These are phyloP conservation scores for Pugionium cornutum DNA, from an alignment of 345 rosid genomes.

Conservation along the genomic window DNA sequence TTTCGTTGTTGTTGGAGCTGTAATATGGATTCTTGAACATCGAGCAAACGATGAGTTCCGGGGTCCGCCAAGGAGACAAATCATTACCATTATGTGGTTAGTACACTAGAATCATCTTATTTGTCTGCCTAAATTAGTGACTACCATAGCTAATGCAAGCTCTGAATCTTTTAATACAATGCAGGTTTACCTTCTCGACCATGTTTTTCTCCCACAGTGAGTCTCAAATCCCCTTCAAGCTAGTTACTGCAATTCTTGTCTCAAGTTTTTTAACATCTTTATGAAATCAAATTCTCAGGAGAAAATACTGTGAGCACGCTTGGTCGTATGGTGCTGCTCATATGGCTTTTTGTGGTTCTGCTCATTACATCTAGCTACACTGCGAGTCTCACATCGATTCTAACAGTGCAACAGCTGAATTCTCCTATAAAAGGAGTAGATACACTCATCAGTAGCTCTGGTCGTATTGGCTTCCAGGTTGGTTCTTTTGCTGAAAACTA, in stretches of 20 bases:
- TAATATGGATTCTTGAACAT: constrained; percentile 93
- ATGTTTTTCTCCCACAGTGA: constrained; percentile 89
- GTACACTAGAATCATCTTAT: constrained; percentile 33
- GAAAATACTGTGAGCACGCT: constrained; percentile 81
- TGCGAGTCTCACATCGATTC: constrained; percentile 89
- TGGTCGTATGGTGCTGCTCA: constrained; percentile 74
- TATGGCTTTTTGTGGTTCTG: constrained; percentile 88
- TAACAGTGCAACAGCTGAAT: constrained; percentile 80
- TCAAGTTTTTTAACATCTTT: constrained; percentile 22
- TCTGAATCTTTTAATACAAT: constrained; percentile 10
- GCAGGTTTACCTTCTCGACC: constrained; percentile 89
- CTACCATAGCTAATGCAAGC: constrained; percentile 14
- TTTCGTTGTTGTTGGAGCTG: constrained; percentile 71
- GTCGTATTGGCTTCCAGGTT: constrained; percentile 70
- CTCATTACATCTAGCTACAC: constrained; percentile 87
- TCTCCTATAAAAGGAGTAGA: constrained; percentile 87
- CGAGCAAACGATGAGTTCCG: constrained; percentile 80
- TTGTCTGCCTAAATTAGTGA: constrained; percentile 1
- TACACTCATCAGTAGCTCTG: constrained; percentile 55
- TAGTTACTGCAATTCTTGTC: constrained; percentile 2
- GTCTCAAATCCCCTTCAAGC: constrained; percentile 35
- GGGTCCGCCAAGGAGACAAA: constrained; percentile 77
- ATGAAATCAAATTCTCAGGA: constrained; percentile 51
- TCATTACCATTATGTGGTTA: constrained; percentile 73
- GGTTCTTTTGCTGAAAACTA: constrained; percentile 82